These are phyloP conservation scores for Conticribra guillardii DNA, from an alignment of 108 stramenopile genomes.

Conservation along the genomic window DNA sequence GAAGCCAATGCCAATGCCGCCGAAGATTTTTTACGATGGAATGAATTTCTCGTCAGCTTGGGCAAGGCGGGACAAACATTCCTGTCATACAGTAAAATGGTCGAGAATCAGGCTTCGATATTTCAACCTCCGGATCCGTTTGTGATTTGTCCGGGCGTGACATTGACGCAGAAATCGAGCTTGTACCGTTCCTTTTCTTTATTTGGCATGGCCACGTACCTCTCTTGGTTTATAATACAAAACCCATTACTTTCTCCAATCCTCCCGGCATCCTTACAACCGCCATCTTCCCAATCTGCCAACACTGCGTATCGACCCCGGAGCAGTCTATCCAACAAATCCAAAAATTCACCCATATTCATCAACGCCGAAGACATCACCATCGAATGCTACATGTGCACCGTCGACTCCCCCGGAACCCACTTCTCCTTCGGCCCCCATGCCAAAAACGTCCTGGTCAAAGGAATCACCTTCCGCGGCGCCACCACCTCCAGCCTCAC, in stretches of 20 bases:
- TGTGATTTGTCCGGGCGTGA: conserved; percentile 76
- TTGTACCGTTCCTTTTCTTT: conserved; percentile 26
- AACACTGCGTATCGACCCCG: background rate
- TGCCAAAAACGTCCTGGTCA: conserved; percentile 68
- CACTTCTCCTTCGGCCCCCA: conserved; percentile 86
- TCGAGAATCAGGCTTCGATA: conserved; percentile 45
- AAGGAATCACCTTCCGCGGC: conserved; percentile 70
- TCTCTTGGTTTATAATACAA: conserved; percentile 1
- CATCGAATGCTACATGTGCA: conserved; percentile 71
- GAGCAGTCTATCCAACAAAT: background rate
- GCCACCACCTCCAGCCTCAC: conserved; percentile 67
- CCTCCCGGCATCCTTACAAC: background rate
- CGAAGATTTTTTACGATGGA: conserved; percentile 71
- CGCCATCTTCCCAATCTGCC: conserved; percentile 8
- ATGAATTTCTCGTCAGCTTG: conserved; percentile 58
- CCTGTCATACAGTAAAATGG: too few species aligned
- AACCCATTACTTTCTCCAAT: background rate
- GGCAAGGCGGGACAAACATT: conserved; percentile 7
- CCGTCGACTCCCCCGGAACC: conserved; percentile 62
- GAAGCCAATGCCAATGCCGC: conserved; percentile 79
- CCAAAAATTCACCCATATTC: conserved; percentile 55
- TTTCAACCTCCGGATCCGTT: conserved; percentile 70
- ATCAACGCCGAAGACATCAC: conserved; percentile 84
- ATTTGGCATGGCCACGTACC: conserved; percentile 12
- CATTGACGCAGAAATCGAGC: conserved; percentile 32